phyloP scores from a whole-genome alignment of 2,329 filamentous ascomycete genomes.

The Fusarium euwallaceae region DNA sequence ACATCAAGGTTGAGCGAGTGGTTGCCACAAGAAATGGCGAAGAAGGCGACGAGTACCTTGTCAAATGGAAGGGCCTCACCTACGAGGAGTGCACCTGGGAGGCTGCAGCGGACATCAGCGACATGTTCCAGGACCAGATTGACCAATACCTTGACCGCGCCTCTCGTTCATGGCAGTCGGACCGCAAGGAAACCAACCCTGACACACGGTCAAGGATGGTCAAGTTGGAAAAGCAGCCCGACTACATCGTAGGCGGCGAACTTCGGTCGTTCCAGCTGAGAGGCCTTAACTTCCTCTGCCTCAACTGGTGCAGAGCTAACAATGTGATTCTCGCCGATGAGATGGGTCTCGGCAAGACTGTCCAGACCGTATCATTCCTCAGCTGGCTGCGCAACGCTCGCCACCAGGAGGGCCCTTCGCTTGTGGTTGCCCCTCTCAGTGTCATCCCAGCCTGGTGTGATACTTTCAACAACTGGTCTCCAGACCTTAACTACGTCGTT shows the following conservation, averaged over 20 bases:
- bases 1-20: conserved; percentile 91
- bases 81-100: conserved; percentile 99
- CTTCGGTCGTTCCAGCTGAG: conserved; percentile 94
- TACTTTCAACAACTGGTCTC: conserved; percentile 96
- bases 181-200: conserved; percentile 80
- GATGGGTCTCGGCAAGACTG: conserved; percentile 98
- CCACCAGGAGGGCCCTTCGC: conserved; percentile 91
- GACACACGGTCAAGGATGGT: conserved; percentile 80
- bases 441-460: conserved; percentile 99
- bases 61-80: conserved; percentile 96
- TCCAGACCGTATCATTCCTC: conserved; percentile 96
- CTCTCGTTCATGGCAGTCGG: conserved; percentile 83
- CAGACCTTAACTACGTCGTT: conserved; percentile 95
- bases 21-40: conserved; percentile 87
- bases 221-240: conserved; percentile 83
- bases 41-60: conserved; percentile 86
- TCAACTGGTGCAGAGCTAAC: conserved; percentile 94
- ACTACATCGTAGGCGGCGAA: conserved; percentile 86
- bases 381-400: conserved; percentile 96
- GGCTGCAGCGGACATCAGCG: conserved; percentile 77
- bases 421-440: conserved; percentile 96
- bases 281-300: conserved; percentile 93
- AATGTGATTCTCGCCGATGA: conserved; percentile 98
- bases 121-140: conserved; percentile 88
- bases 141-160: conserved; percentile 90